Conservation (phyloP, 169 alveolate genomes). For the Plasmodium fragile region DNA sequence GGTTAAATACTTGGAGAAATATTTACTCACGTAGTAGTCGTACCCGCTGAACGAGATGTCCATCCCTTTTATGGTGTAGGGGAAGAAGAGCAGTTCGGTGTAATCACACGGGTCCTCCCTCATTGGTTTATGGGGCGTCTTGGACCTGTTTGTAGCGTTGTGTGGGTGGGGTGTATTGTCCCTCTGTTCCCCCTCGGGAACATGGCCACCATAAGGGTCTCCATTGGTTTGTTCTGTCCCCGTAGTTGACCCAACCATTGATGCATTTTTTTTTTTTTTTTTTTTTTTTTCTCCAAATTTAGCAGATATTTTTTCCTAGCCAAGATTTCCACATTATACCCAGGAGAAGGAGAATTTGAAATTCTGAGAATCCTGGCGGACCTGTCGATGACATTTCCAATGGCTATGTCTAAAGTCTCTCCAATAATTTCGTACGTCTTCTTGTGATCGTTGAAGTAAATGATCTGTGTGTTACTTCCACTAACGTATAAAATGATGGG, state of each 20-base stretch:
- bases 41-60: constrained; percentile 96
- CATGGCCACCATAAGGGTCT: background rate
- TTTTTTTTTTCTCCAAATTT: constrained; percentile 35
- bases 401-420: constrained; percentile 98
- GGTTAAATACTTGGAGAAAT: constrained; percentile 41
- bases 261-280: background rate
- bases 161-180: background rate
- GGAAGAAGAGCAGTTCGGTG: constrained; percentile 92
- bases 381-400: constrained; percentile 98
- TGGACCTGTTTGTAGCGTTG: background rate
- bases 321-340: constrained; percentile 97
- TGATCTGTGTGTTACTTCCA: constrained; percentile 98
- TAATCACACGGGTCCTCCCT: constrained; percentile 26
- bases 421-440: constrained; percentile 96
- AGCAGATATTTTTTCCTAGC: constrained; percentile 89
- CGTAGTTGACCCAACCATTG: background rate
- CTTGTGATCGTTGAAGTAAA: constrained; percentile 89
- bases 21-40: constrained; percentile 64
- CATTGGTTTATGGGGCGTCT: background rate
- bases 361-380: constrained; percentile 96
- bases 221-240: background rate
- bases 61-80: constrained; percentile 99
- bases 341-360: constrained; percentile 99
- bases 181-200: background rate
- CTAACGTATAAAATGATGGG: constrained; percentile 98